A percentile compares a stretch with the other conserved stretches of the same genome.
Conservation (phyloP, 495 filamentous ascomycete genomes). For the Lichina pygmaea region DNA sequence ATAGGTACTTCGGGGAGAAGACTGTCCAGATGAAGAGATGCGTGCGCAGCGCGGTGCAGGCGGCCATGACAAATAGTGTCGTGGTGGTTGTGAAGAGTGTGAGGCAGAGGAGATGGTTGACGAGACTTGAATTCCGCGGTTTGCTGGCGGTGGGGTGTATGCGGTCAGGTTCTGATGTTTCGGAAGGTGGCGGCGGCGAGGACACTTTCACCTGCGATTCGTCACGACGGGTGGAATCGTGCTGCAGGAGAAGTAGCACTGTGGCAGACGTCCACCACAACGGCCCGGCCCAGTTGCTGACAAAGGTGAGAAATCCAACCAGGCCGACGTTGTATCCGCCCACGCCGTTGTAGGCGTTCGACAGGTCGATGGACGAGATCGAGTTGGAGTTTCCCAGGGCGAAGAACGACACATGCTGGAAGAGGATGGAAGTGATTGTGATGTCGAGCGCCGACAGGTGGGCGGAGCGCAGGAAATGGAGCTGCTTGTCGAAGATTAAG, state of each 20-base stretch:
- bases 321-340: conserved; percentile 33
- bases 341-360: conserved; percentile 63
- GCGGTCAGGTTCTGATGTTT: background rate
- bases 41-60: conserved; percentile 57
- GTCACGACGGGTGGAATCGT: background rate
- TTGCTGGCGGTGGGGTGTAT: too few relatives aligned
- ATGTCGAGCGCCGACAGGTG: conserved; percentile 24
- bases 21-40: conserved; percentile 99
- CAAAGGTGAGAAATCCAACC: conserved; percentile 59
- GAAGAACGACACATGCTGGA: conserved; percentile 63
- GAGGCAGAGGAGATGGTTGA: conserved; percentile 24
- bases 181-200: background rate
- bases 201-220: conserved; percentile 2
- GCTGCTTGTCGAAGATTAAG: conserved; percentile 36
- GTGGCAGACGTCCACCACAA: conserved; percentile 58
- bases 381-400: conserved; percentile 78
- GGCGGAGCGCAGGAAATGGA: conserved; percentile 21
- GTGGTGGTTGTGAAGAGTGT: conserved; percentile 36
- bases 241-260: conserved; percentile 19
- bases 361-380: conserved; percentile 68
- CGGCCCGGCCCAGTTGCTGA: conserved; percentile 75
- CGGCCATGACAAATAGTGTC: conserved; percentile 52
- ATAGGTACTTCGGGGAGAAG: conserved; percentile 90
- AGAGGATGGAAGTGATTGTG: conserved; percentile 33
- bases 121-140: background rate